A percentile compares a stretch with the other conserved stretches of the same genome.
These are phyloP conservation scores for Chaetomium sp. DNA, from an alignment of 2,329 filamentous ascomycete species.

Conservation along the genomic window DNA sequence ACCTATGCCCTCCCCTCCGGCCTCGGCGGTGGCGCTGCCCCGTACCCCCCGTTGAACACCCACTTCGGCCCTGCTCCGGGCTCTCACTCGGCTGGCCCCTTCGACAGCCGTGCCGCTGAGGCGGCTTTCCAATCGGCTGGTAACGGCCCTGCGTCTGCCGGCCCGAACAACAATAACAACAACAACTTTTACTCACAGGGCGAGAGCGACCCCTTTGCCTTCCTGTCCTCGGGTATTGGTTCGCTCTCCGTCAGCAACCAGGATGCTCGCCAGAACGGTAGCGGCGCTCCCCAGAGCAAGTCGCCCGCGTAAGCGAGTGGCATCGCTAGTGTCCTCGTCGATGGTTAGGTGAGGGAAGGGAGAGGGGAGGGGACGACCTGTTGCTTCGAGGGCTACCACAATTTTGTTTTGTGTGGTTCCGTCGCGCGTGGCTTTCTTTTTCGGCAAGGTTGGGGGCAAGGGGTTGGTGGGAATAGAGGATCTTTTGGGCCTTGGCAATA, in stretches of 20 bases:
- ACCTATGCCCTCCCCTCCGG: constrained; percentile 86
- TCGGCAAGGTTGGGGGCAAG: constrained; percentile 36
- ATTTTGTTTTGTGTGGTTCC: constrained; percentile 7
- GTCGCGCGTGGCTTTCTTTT: constrained; percentile 25
- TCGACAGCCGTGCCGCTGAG: constrained; percentile 89
- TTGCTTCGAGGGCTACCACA: constrained; percentile 2
- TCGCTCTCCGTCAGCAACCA: constrained; percentile 64
- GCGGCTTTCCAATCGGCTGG: constrained; percentile 87
- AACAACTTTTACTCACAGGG: constrained; percentile 63
- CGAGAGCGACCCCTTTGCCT: constrained; percentile 72
- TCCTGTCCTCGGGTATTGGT: constrained; percentile 67
- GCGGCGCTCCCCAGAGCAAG: constrained; percentile 50
- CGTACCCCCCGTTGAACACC: constrained; percentile 76
- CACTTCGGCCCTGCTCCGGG: constrained; percentile 71
- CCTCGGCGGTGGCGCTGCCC: constrained; percentile 68
- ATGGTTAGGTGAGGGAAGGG: constrained; percentile 3
- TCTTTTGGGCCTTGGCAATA: constrained; percentile 39
- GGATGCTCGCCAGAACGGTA: constrained; percentile 58
- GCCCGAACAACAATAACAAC: constrained; percentile 67
- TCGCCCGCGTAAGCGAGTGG: constrained; percentile 45
- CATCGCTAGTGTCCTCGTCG: constrained; percentile 9
- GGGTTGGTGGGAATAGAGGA: constrained; percentile 32
- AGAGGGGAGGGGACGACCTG: background rate
- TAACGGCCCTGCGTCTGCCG: constrained; percentile 71
- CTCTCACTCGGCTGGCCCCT: constrained; percentile 76